Evolutionary conservation across 2,329 filamentous ascomycete species (phyloP).

Genomic region (Rhynchosporium agropyri): DNA sequence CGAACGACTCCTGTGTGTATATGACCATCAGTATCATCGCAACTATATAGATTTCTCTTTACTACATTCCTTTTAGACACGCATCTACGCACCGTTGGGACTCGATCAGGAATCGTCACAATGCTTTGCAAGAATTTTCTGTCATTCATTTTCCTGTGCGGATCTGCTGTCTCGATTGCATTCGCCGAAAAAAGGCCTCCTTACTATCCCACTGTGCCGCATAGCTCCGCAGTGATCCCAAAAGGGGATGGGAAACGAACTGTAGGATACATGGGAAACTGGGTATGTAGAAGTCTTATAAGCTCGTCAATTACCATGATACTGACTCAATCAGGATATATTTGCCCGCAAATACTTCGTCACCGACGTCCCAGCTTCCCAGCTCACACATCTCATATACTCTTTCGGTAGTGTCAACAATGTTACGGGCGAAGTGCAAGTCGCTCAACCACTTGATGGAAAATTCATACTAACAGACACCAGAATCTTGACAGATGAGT

Average conservation of each 20-base stretch:
- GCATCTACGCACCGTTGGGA: not conserved
- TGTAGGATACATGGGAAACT: conserved; percentile 27
- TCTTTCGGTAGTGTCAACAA: conserved; percentile 75
- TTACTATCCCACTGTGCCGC: not conserved
- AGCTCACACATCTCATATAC: conserved; percentile 77
- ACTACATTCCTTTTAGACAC: not conserved
- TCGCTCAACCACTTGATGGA: not conserved
- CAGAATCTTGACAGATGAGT: conserved; percentile 53
- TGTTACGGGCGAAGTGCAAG: conserved; percentile 54
- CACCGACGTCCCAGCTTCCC: conserved; percentile 64
- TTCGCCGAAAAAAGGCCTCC: not conserved
- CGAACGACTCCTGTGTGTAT: no score
- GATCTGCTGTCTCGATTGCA: conserved; percentile 10
- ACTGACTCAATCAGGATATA: conserved; percentile 22
- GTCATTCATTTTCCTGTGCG: conserved; percentile 13
- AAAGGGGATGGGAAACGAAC: conserved; percentile 9
- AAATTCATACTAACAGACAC: not conserved
- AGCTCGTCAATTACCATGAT: not conserved
- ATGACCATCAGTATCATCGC: no score
- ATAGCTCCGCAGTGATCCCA: not conserved
- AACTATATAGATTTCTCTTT: no score
- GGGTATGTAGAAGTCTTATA: conserved; percentile 4
- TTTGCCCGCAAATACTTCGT: conserved; percentile 56
- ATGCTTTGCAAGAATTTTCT: conserved; percentile 26
- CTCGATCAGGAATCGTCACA: conserved; percentile 25